These are phyloP conservation scores for Gastrodia elata DNA, from an alignment of 106 monocot genomes.

Conservation along the genomic window DNA sequence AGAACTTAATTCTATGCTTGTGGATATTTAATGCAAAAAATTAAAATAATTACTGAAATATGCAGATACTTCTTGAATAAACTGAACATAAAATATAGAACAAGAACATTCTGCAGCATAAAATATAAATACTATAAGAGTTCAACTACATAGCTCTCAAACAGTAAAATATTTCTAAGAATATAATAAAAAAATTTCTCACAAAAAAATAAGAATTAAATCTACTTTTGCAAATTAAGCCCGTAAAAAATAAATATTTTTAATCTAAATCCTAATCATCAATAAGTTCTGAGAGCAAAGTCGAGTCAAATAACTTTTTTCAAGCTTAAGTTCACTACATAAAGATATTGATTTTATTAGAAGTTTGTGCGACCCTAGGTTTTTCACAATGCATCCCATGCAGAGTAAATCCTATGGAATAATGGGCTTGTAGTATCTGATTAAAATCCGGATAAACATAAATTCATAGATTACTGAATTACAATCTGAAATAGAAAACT, in stretches of 20 bases:
- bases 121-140: not conserved
- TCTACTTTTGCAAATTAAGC: too few relatives aligned
- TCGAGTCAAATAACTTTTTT: too few relatives aligned
- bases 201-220: too few relatives aligned
- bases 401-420: not conserved
- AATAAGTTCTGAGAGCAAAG: too few relatives aligned
- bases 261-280: too few relatives aligned
- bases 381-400: not conserved
- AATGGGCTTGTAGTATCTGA: not conserved
- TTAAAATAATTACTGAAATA: not conserved
- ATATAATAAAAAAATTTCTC: too few relatives aligned
- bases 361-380: not conserved
- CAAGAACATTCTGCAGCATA: not conserved
- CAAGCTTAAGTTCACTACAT: too few relatives aligned
- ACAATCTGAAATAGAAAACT: not conserved
- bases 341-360: not conserved
- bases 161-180: too few relatives aligned
- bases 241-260: too few relatives aligned
- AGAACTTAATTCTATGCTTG: not conserved
- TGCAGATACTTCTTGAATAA: not conserved
- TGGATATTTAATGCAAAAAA: not conserved
- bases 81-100: not conserved
- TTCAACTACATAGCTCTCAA: too few relatives aligned
- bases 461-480: not conserved
- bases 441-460: not conserved